A percentile compares a stretch with the other conserved stretches of the same genome.
Evolutionary conservation across 768 basidiomycete genomes (phyloP).

Genomic region (Phlebiopsis flavidoalba): DNA sequence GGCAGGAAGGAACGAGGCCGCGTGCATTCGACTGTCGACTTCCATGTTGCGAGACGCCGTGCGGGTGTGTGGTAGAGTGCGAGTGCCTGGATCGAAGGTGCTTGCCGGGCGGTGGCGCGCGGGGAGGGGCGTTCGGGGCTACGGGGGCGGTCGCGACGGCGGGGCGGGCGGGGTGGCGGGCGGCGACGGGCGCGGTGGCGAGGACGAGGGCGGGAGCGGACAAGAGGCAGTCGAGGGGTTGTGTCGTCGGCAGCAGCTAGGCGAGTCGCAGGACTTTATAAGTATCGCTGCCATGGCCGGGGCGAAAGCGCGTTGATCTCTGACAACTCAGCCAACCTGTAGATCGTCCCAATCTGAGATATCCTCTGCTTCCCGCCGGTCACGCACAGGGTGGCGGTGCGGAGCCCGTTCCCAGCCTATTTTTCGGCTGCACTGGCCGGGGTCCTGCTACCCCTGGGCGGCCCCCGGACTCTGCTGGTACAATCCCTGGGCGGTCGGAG

Average conservation of each 20-base stretch:
- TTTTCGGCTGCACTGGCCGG: not conserved
- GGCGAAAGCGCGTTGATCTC: slow-evolving; percentile 10
- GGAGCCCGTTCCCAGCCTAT: not conserved
- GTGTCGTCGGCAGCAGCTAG: too few relatives aligned
- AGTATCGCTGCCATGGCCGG: slow-evolving; percentile 8
- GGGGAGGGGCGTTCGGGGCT: slow-evolving; percentile 10
- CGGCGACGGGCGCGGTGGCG: not conserved
- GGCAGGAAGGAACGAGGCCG: slow-evolving; percentile 14
- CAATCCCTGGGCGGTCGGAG: not conserved
- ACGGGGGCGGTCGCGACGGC: not conserved
- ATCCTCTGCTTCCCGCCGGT: not conserved
- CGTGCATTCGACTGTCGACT: slow-evolving; percentile 20
- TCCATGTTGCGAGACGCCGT: slow-evolving; percentile 17
- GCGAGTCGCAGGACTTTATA: slow-evolving; percentile 1
- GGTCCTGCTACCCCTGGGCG: not conserved
- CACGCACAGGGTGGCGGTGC: slow-evolving; percentile 1
- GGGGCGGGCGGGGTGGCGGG: not conserved
- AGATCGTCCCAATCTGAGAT: slow-evolving; percentile 7
- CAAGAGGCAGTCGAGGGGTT: too few relatives aligned
- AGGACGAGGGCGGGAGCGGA: too few relatives aligned
- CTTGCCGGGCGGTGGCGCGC: not conserved
- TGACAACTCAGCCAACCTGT: slow-evolving; percentile 7
- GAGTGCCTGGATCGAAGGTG: slow-evolving; percentile 9
- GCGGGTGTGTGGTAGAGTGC: slow-evolving; percentile 3
- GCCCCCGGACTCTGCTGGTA: too few relatives aligned